Base-by-base conservation (phyloP, 106 monocot species). In the Iris macrosiphon region DNA sequence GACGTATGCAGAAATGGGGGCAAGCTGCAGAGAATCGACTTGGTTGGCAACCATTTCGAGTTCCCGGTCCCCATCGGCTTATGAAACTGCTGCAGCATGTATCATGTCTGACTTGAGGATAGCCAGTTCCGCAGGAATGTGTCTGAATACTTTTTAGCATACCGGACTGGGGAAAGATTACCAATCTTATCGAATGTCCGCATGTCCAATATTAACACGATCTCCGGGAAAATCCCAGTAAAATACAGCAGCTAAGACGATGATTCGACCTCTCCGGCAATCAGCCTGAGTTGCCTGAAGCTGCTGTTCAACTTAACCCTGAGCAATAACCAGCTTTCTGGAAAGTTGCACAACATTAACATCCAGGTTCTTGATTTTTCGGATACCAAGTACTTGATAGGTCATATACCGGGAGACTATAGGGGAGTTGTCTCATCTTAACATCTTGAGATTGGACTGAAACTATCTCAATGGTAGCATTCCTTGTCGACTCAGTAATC, bases 181-280 rank as follows among this genome's bases (percentile, higher is more conserved):
- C 59, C 2, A 73, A 73, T 28, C 30, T 73, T 47, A 65, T 59
- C 26, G n/a, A 31, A 2, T 13, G 34, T 73, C 0, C 4, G 0
- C 0, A 26, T 66, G 0, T 65, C 72, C 3, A 14, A 22, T 0
- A n/a, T n/a, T n/a, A 73, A 73, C 17, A 10, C 13, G 14, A 37
- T 75, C 21, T 40, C 27, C 2, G 73, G 73, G 27, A 26, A 6
- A 13, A 74, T 74, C 66, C 73, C n/a, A 61, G 73, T n/a, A 45
- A 55, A 20, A 1, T 64, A 21, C 14, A 41, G n/a, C 20, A 29
- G 21, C 22, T 72, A 2, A 40, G 5, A 12, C 14, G 1, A n/a
- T n/a, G n/a, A 31, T 64, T 72, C 0, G 58, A 72, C n/a, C 57
- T 72, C 4, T 74, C 73, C 45, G 45, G 31, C 1, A 74, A 74